These are phyloP conservation scores for Phaeotremella fagi DNA, from an alignment of 768 basidiomycete species.

Conservation along the genomic window DNA sequence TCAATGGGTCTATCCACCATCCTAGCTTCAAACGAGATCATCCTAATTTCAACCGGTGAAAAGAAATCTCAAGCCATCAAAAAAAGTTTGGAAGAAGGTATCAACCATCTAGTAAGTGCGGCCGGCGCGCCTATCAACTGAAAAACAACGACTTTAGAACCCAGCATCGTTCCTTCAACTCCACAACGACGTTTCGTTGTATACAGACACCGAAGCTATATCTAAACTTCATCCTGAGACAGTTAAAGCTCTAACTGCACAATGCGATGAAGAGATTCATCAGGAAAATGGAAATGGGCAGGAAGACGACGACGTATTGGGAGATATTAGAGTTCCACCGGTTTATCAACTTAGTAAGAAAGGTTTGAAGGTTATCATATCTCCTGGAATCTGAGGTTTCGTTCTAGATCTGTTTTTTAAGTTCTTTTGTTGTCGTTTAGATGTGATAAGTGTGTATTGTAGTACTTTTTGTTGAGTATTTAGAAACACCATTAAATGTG, in stretches of 20 bases:
- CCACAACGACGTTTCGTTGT: conserved; percentile 7
- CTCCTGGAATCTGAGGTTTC: too few relatives aligned
- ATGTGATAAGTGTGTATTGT: too few relatives aligned
- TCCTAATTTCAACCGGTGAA: conserved; percentile 78
- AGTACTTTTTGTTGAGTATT: too few relatives aligned
- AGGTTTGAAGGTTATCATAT: too few relatives aligned
- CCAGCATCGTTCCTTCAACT: conserved; percentile 12
- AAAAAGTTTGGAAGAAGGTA: conserved; percentile 81
- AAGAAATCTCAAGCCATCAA: conserved; percentile 77
- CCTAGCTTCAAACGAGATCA: conserved; percentile 69
- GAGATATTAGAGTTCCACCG: too few relatives aligned
- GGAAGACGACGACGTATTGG: too few relatives aligned
- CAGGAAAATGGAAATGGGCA: too few relatives aligned
- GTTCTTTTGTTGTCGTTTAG: too few relatives aligned
- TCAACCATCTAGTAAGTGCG: conserved; percentile 62
- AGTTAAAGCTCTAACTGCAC: neutral
- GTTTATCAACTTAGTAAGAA: too few relatives aligned
- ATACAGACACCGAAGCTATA: conserved; percentile 5
- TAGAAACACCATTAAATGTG: too few relatives aligned
- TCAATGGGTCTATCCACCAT: conserved; percentile 84
- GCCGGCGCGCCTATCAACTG: neutral
- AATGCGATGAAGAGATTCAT: too few relatives aligned
- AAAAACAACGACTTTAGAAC: neutral
- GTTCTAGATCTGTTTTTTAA: too few relatives aligned
- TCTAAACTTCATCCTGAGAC: neutral